phyloP scores from a whole-genome alignment of 305 asterid species.

The Stenogyne calaminthoides region DNA sequence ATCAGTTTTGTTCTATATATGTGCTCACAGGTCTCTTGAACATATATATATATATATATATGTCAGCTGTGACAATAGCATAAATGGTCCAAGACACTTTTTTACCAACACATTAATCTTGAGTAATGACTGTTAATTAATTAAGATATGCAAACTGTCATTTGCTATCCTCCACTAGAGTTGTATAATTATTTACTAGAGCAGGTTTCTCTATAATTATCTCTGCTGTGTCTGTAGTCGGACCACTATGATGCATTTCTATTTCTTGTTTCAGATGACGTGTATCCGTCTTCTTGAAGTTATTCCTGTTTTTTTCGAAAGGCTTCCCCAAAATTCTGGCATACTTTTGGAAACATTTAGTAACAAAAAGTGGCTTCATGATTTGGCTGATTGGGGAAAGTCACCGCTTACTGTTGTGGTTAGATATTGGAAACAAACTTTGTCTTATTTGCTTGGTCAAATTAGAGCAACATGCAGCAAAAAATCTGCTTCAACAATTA shows the following conservation, averaged over 20 bases:
- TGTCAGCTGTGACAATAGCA: conserved; percentile 22
- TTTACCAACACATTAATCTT: conserved; percentile 15
- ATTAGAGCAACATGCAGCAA: conserved; percentile 57
- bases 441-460: conserved; percentile 68
- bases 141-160: conserved; percentile 22
- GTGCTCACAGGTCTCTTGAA: conserved; percentile 13
- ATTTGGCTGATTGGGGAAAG: conserved; percentile 93
- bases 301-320: conserved; percentile 66
- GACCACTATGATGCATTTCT: conserved; percentile 23
- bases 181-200: conserved; percentile 6
- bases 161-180: neutral
- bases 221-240: conserved; percentile 25
- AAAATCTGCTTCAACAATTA: conserved; percentile 58
- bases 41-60: conserved; percentile 19
- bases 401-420: conserved; percentile 82
- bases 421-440: conserved; percentile 88
- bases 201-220: conserved; percentile 28
- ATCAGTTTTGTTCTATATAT: conserved; percentile 23
- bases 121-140: conserved; percentile 1
- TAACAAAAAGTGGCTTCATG: conserved; percentile 68
- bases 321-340: conserved; percentile 51
- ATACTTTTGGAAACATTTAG: conserved; percentile 38
- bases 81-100: conserved; percentile 9
- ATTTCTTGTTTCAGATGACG: conserved; percentile 73
- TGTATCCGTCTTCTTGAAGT: conserved; percentile 89